phyloP scores from a whole-genome alignment of 768 basidiomycete species.

The Russula sp. region DNA sequence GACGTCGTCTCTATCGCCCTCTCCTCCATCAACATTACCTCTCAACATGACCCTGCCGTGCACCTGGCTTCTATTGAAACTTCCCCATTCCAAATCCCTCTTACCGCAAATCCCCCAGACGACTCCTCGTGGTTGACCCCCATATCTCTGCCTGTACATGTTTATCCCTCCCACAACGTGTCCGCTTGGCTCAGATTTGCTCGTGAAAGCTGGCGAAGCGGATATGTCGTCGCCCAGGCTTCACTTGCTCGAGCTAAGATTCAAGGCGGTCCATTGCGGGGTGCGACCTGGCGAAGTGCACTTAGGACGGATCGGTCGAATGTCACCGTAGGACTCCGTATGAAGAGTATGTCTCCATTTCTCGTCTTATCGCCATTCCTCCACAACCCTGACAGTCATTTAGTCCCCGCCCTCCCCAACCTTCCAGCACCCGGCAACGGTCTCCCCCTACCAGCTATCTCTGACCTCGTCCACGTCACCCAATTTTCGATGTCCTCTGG shows the following conservation, averaged over 20 bases:
- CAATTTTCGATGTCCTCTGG: too few species aligned
- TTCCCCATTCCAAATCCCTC: conserved; percentile 47
- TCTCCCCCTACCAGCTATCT: too few species aligned
- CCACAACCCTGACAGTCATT: too few species aligned
- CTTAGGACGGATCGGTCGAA: background rate
- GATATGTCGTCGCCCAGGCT: conserved; percentile 9
- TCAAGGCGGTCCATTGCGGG: background rate
- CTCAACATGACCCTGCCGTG: conserved; percentile 35
- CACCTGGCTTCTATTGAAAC: conserved; percentile 45
- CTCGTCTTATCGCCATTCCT: too few species aligned
- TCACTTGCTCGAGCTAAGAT: conserved; percentile 2
- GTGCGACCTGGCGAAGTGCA: conserved; percentile 12
- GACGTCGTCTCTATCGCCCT: conserved; percentile 52
- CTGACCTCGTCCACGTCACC: background rate
- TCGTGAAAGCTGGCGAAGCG: conserved; percentile 17
- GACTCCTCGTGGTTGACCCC: conserved; percentile 20
- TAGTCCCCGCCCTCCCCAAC: too few species aligned
- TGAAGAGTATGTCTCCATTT: conserved; percentile 43
- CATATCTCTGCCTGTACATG: conserved; percentile 14
- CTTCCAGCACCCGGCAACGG: too few species aligned
- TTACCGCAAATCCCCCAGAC: conserved; percentile 18
- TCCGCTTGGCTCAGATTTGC: conserved; percentile 20
- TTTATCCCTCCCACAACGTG: conserved; percentile 13
- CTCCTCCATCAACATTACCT: conserved; percentile 44
- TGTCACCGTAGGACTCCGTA: conserved; percentile 31